These are phyloP conservation scores for Phialophora tarda DNA, from an alignment of 2,329 filamentous ascomycete genomes.

Conservation along the genomic window DNA sequence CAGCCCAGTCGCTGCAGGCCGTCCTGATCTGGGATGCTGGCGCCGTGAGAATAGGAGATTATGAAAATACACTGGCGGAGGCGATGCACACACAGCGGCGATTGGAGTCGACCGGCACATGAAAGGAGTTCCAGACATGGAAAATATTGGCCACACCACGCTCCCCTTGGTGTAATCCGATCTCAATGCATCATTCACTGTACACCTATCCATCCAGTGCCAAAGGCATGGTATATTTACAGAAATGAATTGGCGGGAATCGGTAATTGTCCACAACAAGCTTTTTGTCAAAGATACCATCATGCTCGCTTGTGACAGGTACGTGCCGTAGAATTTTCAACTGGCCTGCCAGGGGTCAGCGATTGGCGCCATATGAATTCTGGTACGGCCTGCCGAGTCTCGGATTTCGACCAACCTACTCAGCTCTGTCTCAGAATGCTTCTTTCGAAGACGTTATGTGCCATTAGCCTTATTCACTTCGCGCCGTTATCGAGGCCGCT, in stretches of 20 bases:
- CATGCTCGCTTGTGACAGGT: constrained; percentile 1
- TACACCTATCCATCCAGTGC: not conserved
- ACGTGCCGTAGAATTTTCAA: constrained; percentile 11
- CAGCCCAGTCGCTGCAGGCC: constrained; percentile 68
- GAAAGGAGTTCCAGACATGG: not conserved
- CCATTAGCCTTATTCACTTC: not conserved
- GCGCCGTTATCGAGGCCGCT: not conserved
- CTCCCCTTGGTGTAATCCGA: not conserved
- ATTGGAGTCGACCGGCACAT: constrained; percentile 8
- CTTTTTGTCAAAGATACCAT: not conserved
- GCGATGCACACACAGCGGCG: constrained; percentile 31
- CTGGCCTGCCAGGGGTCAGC: constrained; percentile 1
- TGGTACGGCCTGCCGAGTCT: constrained; percentile 9
- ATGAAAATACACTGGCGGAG: constrained; percentile 65
- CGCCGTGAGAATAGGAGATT: constrained; percentile 71
- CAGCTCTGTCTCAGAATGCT: constrained; percentile 16
- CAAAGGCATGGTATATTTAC: not conserved
- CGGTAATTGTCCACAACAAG: not conserved
- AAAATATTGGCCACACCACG: not conserved
- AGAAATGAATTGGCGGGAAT: not conserved
- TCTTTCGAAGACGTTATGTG: not conserved
- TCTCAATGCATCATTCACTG: not conserved
- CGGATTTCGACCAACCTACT: constrained; percentile 4
- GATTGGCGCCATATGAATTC: constrained; percentile 8
- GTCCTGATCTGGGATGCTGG: constrained; percentile 79